Evolutionary conservation across 768 basidiomycete genomes (phyloP), one percentile per base, ranked within the genome.

Genomic region (Trametes punicea): DNA sequence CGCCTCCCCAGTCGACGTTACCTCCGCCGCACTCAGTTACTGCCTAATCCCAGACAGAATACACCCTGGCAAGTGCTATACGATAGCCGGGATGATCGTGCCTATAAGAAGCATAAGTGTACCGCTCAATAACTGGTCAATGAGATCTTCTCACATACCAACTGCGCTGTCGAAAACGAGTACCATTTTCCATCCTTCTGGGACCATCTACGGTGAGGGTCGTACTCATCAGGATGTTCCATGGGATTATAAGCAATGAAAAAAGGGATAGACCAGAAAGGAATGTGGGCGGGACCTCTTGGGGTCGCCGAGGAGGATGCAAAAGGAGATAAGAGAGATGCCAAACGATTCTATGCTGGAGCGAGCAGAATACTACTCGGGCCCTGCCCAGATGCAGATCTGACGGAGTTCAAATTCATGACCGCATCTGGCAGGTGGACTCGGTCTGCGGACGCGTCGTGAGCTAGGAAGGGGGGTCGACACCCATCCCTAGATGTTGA

Each of bases 1-100:
- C 51, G 60, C 40, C 21, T 46, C n/a, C 56, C 55, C 6, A 50
- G 29, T 21, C 67, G 67, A 4, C 56, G 62, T 3, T 75, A 74
- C 48, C 70, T 75, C 11, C 53, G 57, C 26, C 65, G 69, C 1
- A 33, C 64, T 1, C 55, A 74, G n/a, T 59, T 77, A 1, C 66
- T 72, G 5, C 74, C 70, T 0, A 64, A 74, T 49, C 74, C 75
- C 16, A 57, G 65, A 7, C 4, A 33, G 2, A 41, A 64, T 21
- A 76, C 73, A 27, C 69, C 75, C 9, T 78, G 74, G 75, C 71
- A 71, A 44, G 21, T 26, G 0, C 66, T 77, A 0, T 73, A 64
- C 31, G 49, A 54, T 1, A 70, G 68, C 33, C 62, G 51, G 10
- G 67, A 65, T 55, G 71, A 78, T 51, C 58, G 71, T 3, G 75